Percentiles rank a stretch among this genome's conserved stretches.
These are phyloP conservation scores for Bryoerythrophyllum caledonicum DNA, from an alignment of 225 moss, liverwort and hornwort genomes.

Conservation along the genomic window DNA sequence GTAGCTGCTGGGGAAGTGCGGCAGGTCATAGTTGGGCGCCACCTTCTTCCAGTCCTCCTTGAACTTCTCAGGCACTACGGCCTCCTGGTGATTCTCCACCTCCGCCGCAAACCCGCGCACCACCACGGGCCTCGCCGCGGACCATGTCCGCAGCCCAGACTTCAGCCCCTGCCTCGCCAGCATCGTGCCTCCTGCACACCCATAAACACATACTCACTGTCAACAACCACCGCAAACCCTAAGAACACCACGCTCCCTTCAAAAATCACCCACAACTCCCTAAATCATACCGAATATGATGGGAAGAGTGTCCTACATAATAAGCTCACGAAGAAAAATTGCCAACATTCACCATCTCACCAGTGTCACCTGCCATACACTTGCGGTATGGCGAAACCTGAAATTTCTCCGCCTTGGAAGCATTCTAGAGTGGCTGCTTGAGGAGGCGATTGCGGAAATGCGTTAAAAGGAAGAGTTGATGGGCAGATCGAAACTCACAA, in stretches of 20 bases:
- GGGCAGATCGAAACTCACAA: too few species aligned
- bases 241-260: background rate
- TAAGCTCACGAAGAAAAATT: too few species aligned
- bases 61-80: slow-evolving; percentile 47
- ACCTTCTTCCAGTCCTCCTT: slow-evolving; percentile 66
- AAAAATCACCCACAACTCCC: background rate
- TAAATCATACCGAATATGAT: too few species aligned
- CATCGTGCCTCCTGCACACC: background rate
- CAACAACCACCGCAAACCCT: background rate
- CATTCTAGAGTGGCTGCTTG: background rate
- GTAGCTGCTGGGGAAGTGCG: slow-evolving; percentile 57
- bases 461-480: too few species aligned
- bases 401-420: background rate
- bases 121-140: slow-evolving; percentile 23
- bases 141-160: slow-evolving; percentile 28
- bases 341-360: too few species aligned
- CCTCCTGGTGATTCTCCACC: slow-evolving; percentile 23
- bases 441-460: too few species aligned
- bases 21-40: slow-evolving; percentile 59
- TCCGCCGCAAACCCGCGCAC: slow-evolving; percentile 31
- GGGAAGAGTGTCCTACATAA: too few species aligned
- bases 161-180: background rate
- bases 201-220: background rate
- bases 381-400: background rate
- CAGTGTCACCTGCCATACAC: background rate